A percentile compares a stretch with the other conserved stretches of the same genome.
Evolutionary conservation across 169 alveolate genomes (phyloP).

Genomic region (Amoebophrya sp.): DNA sequence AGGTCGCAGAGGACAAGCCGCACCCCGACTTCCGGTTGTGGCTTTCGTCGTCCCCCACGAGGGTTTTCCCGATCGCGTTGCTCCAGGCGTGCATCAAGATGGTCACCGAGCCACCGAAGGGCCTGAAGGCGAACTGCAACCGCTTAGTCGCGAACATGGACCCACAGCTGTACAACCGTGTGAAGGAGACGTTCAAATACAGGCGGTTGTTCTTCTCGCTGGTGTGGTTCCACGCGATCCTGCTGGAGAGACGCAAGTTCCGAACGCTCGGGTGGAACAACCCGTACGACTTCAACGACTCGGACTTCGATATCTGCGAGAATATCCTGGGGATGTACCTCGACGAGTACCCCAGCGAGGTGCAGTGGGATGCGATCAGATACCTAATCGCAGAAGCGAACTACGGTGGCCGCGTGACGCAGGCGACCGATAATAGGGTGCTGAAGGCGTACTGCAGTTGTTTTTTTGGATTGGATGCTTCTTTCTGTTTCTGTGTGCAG

Average conservation of each 20-base stretch:
- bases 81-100: slow-evolving; percentile 83
- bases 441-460: slow-evolving; percentile 50
- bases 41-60: slow-evolving; percentile 81
- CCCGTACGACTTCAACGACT: slow-evolving; percentile 88
- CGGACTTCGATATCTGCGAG: slow-evolving; percentile 88
- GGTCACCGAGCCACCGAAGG: slow-evolving; percentile 85
- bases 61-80: slow-evolving; percentile 83
- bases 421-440: slow-evolving; percentile 75
- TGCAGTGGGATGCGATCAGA: slow-evolving; percentile 83
- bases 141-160: slow-evolving; percentile 68
- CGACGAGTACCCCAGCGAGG: slow-evolving; percentile 58
- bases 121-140: slow-evolving; percentile 72
- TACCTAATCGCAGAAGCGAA: slow-evolving; percentile 83
- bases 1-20: slow-evolving; percentile 47
- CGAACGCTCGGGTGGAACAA: slow-evolving; percentile 96
- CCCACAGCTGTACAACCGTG: slow-evolving; percentile 65
- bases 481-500: background rate
- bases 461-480: background rate
- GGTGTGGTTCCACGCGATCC: slow-evolving; percentile 92
- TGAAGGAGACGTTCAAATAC: slow-evolving; percentile 73
- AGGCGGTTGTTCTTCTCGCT: slow-evolving; percentile 83
- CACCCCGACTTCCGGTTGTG: slow-evolving; percentile 83
- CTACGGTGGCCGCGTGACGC: slow-evolving; percentile 91
- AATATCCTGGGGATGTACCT: slow-evolving; percentile 71
- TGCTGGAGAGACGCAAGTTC: slow-evolving; percentile 89